Percentiles rank a stretch among this genome's conserved stretches.
Evolutionary conservation across 2,329 filamentous ascomycete genomes (phyloP).

Genomic region (Dactylella cylindrospora): DNA sequence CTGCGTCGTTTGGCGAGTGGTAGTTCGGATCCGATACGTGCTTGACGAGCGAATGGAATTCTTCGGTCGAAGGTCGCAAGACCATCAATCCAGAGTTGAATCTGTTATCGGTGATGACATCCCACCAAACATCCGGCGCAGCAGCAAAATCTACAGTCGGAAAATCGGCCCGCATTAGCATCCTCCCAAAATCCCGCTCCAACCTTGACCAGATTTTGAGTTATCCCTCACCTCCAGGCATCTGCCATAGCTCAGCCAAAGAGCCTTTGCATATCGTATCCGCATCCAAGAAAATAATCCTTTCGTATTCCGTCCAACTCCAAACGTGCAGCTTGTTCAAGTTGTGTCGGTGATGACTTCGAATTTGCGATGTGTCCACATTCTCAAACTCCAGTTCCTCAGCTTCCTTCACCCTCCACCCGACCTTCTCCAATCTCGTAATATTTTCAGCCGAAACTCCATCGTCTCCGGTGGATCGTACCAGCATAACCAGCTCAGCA

Average conservation of each 20-base stretch:
- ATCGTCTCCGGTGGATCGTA: slow-evolving; percentile 46
- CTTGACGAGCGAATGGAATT: slow-evolving; percentile 48
- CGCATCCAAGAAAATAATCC: slow-evolving; percentile 49
- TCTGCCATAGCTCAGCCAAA: slow-evolving; percentile 48
- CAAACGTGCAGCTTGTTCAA: slow-evolving; percentile 50
- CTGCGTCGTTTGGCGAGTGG: slow-evolving; percentile 49
- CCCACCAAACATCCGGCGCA: slow-evolving; percentile 49
- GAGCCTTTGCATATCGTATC: slow-evolving; percentile 49
- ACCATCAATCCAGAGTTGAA: slow-evolving; percentile 50
- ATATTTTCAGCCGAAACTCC: slow-evolving; percentile 48
- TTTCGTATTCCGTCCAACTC: slow-evolving; percentile 50
- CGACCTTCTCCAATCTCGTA: slow-evolving; percentile 47
- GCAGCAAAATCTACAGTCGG: slow-evolving; percentile 48
- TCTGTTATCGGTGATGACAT: slow-evolving; percentile 48
- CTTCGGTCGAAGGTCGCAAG: slow-evolving; percentile 46
- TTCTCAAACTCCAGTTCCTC: slow-evolving; percentile 48
- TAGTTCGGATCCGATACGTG: slow-evolving; percentile 49
- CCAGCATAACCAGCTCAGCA: slow-evolving; percentile 48
- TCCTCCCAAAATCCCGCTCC: neutral
- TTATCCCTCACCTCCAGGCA: slow-evolving; percentile 45
- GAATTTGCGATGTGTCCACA: slow-evolving; percentile 48
- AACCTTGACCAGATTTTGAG: neutral
- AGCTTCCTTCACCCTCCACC: slow-evolving; percentile 48
- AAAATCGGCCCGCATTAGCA: neutral
- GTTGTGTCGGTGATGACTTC: slow-evolving; percentile 49